Evolutionary conservation across 2,329 filamentous ascomycete genomes (phyloP).

Genomic region (Alternaria brassicae): DNA sequence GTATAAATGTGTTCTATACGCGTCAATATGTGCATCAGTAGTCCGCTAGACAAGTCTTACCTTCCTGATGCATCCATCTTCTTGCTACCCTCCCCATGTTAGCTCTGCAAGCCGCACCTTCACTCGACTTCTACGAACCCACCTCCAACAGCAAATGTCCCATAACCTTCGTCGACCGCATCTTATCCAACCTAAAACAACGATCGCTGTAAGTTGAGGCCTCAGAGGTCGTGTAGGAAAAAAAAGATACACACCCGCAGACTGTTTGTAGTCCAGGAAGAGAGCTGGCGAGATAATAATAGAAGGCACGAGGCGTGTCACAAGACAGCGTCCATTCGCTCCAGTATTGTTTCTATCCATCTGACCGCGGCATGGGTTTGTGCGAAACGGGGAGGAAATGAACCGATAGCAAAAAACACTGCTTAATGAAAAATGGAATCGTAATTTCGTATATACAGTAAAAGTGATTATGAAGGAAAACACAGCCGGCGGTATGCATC

Average conservation of each 20-base stretch:
- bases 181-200: conserved; percentile 29
- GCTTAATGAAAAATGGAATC: not conserved
- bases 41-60: no score
- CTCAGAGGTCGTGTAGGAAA: no score
- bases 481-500: not conserved
- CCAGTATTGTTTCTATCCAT: no score
- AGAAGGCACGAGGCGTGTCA: no score
- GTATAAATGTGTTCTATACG: not conserved
- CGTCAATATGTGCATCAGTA: no score
- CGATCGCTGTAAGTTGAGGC: no score
- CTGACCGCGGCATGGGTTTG: no score
- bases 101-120: not conserved
- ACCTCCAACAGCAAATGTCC: conserved; percentile 28
- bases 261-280: no score
- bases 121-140: not conserved
- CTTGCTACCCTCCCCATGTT: not conserved
- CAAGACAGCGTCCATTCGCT: no score
- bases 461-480: not conserved
- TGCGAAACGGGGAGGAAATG: not conserved
- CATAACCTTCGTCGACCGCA: conserved; percentile 41
- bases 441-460: not conserved
- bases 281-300: no score
- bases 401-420: not conserved
- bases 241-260: no score
- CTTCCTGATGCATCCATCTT: not conserved